Base-by-base conservation (phyloP, 1,284 basidiomycete species). In the Boletellus deceptivus region DNA sequence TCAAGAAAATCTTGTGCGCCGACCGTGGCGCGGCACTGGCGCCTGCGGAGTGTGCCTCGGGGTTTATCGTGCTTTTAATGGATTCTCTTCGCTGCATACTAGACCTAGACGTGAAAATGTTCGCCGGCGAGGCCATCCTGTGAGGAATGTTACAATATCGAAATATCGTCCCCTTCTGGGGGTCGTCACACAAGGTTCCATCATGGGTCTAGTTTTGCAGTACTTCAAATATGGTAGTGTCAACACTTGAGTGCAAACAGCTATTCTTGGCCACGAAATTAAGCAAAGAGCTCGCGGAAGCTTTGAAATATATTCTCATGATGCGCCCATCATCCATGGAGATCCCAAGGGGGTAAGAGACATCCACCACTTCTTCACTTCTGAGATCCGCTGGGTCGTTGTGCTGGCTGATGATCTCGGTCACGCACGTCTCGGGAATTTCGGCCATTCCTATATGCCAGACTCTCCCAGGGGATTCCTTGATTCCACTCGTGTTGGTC, bases 201-300 rank as follows among this genome's bases (percentile, higher is more conserved):
- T 42, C 29, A 49, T 69, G n/a, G 65, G 67, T 38, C 56, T 76
- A 3, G 66, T 75, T 33, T 72, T 70, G 11, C 67, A 65, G 3
- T 75, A 68, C 59, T 70, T 70, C 62, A 58, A 58, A 27, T n/a
- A 68, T 40, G 72, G 74, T 5, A 65, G 69, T 47, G 52, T 75
- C 29, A 55, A n/a, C n/a, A n/a, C n/a, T n/a, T n/a, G n/a, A n/a
- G n/a, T n/a, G n/a, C n/a, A n/a, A n/a, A n/a, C n/a, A n/a, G n/a
- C n/a, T n/a, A n/a, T n/a, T n/a, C n/a, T 13, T 29, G 29, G 29
- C 29, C 9, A 29, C 9, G 9, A 13, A 3, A n/a, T n/a, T 10
- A 4, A 11, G 29, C 29, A 29, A 13, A 29, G 29, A 29, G 6
- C 29, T 29, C 9, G 29, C 29, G 9, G 29, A 29, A 29, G 29